Conservation (phyloP, 108 stramenopile species). For the Nitzschia sp. region DNA sequence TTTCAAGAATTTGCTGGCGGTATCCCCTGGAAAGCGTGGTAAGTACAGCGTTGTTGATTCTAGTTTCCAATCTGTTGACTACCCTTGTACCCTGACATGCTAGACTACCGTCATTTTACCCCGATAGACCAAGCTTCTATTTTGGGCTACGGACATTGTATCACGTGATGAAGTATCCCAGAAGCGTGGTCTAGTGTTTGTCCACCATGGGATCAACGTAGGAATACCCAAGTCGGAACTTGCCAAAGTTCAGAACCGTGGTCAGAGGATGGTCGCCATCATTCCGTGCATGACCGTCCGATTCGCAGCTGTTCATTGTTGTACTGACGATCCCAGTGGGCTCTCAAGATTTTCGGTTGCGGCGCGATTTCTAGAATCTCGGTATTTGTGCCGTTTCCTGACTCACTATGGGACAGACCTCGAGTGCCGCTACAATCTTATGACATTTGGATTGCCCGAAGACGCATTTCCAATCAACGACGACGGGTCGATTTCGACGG, state of each 20-base stretch:
- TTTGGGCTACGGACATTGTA: background rate
- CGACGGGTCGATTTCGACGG: background rate
- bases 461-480: slow-evolving; percentile 2
- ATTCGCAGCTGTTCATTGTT: slow-evolving; percentile 13
- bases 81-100: too few relatives aligned
- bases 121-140: background rate
- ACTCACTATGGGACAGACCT: slow-evolving; percentile 6
- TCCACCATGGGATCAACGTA: slow-evolving; percentile 1
- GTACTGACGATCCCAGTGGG: background rate
- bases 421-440: slow-evolving; percentile 11
- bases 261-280: background rate
- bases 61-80: too few relatives aligned
- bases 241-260: background rate
- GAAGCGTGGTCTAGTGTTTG: slow-evolving; percentile 1
- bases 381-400: slow-evolving; percentile 7
- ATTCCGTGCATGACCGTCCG: background rate
- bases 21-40: background rate
- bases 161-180: background rate
- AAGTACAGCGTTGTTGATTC: background rate
- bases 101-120: too few relatives aligned
- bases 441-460: slow-evolving; percentile 15
- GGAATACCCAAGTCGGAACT: background rate
- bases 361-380: background rate
- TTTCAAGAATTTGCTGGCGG: background rate
- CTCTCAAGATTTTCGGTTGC: background rate